These are phyloP conservation scores for Ilex aquifolium DNA, from an alignment of 257 asterid genomes.

Conservation along the genomic window DNA sequence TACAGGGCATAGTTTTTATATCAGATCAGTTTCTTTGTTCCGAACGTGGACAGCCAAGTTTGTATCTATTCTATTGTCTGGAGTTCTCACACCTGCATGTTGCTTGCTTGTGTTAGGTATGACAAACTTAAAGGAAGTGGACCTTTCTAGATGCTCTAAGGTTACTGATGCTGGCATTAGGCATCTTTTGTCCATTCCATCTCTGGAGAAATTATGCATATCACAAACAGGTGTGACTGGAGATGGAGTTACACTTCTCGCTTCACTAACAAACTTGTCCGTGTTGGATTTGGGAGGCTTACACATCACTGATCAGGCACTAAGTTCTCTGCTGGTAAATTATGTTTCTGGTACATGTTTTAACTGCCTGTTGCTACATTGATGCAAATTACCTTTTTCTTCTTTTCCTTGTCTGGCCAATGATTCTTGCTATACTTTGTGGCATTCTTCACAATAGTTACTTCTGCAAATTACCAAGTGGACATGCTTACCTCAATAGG, in stretches of 20 bases:
- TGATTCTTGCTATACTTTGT: background rate
- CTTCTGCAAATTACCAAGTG: background rate
- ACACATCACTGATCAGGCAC: constrained; percentile 63
- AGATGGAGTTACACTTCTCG: constrained; percentile 52
- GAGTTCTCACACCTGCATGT: constrained; percentile 1
- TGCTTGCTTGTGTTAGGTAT: constrained; percentile 47
- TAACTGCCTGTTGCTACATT: constrained; percentile 12
- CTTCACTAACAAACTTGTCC: constrained; percentile 52
- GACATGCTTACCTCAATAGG: background rate
- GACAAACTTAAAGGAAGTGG: constrained; percentile 61
- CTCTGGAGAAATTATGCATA: constrained; percentile 70
- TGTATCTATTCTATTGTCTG: too few species aligned
- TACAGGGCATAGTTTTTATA: background rate
- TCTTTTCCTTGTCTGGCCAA: background rate
- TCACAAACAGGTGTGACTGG: constrained; percentile 77
- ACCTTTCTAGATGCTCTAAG: constrained; percentile 81
- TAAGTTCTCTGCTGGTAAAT: constrained; percentile 68
- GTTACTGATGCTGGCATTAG: constrained; percentile 69
- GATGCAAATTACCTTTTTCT: background rate
- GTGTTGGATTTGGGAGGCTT: constrained; percentile 84
- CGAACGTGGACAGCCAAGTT: background rate
- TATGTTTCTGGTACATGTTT: background rate
- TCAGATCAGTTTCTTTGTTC: constrained; percentile 4
- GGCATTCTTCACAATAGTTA: background rate
- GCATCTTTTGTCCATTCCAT: constrained; percentile 60